Percentiles rank a stretch among this genome's conserved stretches.
These are phyloP conservation scores for Daedaleopsis nitida DNA, from an alignment of 768 basidiomycete species.

Conservation along the genomic window DNA sequence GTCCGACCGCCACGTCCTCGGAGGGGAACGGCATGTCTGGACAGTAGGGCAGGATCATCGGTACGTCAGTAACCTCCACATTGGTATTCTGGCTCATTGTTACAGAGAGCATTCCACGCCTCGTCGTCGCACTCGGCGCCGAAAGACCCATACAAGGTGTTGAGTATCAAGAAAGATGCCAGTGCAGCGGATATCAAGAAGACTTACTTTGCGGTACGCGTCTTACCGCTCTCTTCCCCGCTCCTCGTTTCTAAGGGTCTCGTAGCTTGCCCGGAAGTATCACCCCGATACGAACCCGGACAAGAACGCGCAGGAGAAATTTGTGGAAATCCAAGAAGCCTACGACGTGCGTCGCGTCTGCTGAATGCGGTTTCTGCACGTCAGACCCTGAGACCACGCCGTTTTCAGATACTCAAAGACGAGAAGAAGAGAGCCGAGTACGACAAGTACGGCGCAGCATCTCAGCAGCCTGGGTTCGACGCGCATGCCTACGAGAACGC, in stretches of 20 bases:
- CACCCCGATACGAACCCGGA: constrained; percentile 98
- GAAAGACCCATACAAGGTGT: constrained; percentile 89
- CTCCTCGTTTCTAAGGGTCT: constrained; percentile 18
- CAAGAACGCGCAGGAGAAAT: constrained; percentile 86
- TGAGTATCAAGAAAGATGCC: constrained; percentile 87
- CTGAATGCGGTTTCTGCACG: not conserved
- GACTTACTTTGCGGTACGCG: constrained; percentile 87
- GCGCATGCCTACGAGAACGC: constrained; percentile 71
- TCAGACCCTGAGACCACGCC: not conserved
- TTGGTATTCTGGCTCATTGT: not conserved
- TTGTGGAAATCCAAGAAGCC: constrained; percentile 95
- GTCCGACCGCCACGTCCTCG: not conserved
- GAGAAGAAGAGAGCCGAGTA: constrained; percentile 90
- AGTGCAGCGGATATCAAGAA: constrained; percentile 93
- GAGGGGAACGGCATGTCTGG: constrained; percentile 3
- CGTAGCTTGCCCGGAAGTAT: constrained; percentile 93
- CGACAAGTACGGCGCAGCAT: constrained; percentile 90
- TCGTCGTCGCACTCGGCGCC: constrained; percentile 52
- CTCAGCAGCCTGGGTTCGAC: constrained; percentile 94
- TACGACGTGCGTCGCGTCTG: constrained; percentile 75
- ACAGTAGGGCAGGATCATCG: constrained; percentile 8
- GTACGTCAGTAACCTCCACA: constrained; percentile 1
- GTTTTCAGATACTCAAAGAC: constrained; percentile 81
- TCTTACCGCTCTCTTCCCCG: not conserved
- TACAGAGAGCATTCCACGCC: constrained; percentile 76